Base-by-base conservation (phyloP, 1,284 basidiomycete genomes). In the Earliella scabrosa region DNA sequence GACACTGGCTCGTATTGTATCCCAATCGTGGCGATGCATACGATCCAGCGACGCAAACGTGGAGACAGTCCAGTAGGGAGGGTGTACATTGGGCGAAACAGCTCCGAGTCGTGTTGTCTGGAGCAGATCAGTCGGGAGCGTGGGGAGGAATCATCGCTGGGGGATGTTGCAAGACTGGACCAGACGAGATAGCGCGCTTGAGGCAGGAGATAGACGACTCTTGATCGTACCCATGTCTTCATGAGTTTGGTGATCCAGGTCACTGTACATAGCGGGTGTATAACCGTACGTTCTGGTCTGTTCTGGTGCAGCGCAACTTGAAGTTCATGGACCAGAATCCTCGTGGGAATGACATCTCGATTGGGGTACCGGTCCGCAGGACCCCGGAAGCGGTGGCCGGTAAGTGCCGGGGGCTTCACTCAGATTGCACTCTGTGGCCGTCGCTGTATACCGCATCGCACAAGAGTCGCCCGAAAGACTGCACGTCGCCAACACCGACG, bases 121-220 rank as follows among this genome's bases (percentile, higher is more conserved):
- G 11, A 49, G 63, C 24, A 62, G 59, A 14, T 59, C 34, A 52
- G 54, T 45, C 21, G 45, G 58, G 16, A 39, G 64, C 38, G 4
- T 92, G 88, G 86, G 71, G 65, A 11, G 82, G 82, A 0, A 59
- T 88, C 2, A 66, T 92, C 8, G 74, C 87, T 0, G 91, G 91
- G 2, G 91, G 91, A 1, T 92, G 91, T 66, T 93, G 91, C 68
- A 85, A 97, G 76, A 66, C 96, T 85, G 39, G 93, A 90, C 85
- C 86, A 8, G 73, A 71, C 13, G 80, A 90, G 56, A 87, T 91
- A 8, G 56, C 55, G 2, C 61, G 52, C 21, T 59, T 72, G 52
- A 52, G 31, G 7, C 23, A 54, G 29, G 46, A 39, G 50, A 9
- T 58, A 11, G n/a, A 20, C 20, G 23, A 26, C 10, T 26, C 20